Evolutionary conservation across 805 yeast genomes (phyloP).

Genomic region (Candida succiphila): DNA sequence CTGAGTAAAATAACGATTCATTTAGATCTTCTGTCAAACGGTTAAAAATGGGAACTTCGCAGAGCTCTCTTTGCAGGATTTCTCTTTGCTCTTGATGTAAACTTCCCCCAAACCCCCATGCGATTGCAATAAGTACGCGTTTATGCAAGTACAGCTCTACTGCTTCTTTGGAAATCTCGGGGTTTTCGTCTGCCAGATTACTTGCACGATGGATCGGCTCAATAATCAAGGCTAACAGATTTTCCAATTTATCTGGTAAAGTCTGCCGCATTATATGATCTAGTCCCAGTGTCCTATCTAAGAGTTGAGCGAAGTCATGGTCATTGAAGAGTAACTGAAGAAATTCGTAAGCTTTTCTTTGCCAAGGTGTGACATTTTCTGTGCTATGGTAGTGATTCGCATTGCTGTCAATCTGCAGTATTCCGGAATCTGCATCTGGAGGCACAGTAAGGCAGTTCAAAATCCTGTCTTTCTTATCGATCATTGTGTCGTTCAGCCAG

Average conservation of each 20-base stretch:
- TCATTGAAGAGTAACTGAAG: conserved; percentile 6
- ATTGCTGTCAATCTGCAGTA: conserved; percentile 7
- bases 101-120: conserved; percentile 66
- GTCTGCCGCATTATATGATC: conserved; percentile 46
- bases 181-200: conserved; percentile 17
- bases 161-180: too few species aligned
- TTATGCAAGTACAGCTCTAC: conserved; percentile 28
- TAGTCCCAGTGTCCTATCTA: conserved; percentile 17
- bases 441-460: too few species aligned
- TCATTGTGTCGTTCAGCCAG: conserved; percentile 42
- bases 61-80: conserved; percentile 23
- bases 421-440: conserved; percentile 5
- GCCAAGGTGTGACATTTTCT: conserved; percentile 2
- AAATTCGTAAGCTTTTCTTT: conserved; percentile 1
- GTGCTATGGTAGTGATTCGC: neutral
- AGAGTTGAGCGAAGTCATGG: conserved; percentile 10
- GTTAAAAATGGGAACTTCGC: conserved; percentile 11
- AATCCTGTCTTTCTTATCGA: neutral
- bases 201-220: conserved; percentile 12
- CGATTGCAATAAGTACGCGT: conserved; percentile 26
- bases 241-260: conserved; percentile 23
- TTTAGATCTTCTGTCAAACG: conserved; percentile 1
- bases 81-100: conserved; percentile 27
- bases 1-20: conserved; percentile 28
- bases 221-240: conserved; percentile 22